Base-by-base conservation (phyloP, 2,329 filamentous ascomycete species). In the Fusarium sp. region DNA sequence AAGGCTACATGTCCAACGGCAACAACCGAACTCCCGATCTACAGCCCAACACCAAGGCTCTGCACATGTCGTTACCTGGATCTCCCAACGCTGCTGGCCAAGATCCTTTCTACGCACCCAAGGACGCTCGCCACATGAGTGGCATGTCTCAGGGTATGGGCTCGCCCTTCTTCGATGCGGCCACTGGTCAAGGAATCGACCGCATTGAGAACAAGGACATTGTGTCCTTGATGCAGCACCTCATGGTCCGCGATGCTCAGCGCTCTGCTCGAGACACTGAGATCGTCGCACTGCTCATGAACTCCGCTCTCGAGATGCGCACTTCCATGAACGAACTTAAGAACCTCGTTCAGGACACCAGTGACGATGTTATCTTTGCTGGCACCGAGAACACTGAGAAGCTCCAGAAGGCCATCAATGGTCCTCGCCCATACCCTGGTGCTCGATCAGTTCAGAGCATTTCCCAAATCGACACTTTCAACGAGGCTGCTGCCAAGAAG, bases 281-380 rank as follows among this genome's bases (percentile, higher is more conserved):
- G 80, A 98, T 99, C 58, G 85, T 99, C 20, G 93, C 98, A 48
- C 95, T 96, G 1, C 88, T 99, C 32, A 96, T 99, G 66, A 91
- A 95, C 63, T 94, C 94, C 57, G 95, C 96, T 6, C 91, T 96
- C 14, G 96, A 99, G 81, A 98, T 98, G 94, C 93, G 95, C 69
- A 97, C 93, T 73, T 97, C 93, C 1, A 97, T 98, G 77, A 93
- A 97, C 71, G 94, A 97, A 74, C 92, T 99, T 86, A 98, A 96
- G 84, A 92, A 91, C 69, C 91, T 97, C 76, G 92, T 99, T 66
- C 91, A 92, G 51, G 92, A 97, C 71, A 95, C 97, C 64, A 78
- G 80, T 7, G 95, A 98, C 76, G 93, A 93, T 63, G 88, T 94
- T 75, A 92, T 98, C 75, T 93, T 98, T 80, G 90, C 92, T 41